phyloP scores from a whole-genome alignment of 805 yeast species.

The Hanseniaspora mollemarum region DNA sequence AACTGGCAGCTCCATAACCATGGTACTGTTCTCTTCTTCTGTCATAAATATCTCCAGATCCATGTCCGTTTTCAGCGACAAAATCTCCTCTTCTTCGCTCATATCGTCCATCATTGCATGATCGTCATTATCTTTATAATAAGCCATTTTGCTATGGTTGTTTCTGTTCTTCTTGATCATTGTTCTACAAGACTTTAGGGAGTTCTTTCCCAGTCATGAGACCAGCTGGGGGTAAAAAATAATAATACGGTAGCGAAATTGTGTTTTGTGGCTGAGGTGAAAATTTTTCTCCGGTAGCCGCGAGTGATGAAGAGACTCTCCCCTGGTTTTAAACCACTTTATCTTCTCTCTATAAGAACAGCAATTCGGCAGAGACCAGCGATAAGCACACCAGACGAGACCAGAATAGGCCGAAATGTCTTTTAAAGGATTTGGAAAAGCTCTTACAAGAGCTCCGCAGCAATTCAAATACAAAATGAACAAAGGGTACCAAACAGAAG shows the following conservation, averaged over 20 bases:
- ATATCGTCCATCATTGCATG: background rate
- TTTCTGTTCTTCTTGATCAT: too few relatives aligned
- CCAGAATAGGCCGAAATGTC: slow-evolving; percentile 42
- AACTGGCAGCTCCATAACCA: background rate
- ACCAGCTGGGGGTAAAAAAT: too few relatives aligned
- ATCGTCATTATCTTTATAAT: slow-evolving; percentile 8
- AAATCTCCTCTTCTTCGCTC: slow-evolving; percentile 1
- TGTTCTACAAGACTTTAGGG: too few relatives aligned
- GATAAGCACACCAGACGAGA: background rate
- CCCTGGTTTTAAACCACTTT: too few relatives aligned
- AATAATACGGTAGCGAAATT: too few relatives aligned
- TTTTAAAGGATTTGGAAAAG: slow-evolving; percentile 76
- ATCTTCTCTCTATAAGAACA: too few relatives aligned
- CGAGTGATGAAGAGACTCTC: too few relatives aligned
- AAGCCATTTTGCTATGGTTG: background rate
- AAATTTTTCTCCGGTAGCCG: too few relatives aligned
- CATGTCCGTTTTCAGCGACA: slow-evolving; percentile 7
- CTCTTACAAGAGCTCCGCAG: slow-evolving; percentile 82
- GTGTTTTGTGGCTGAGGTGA: too few relatives aligned
- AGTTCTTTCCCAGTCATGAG: too few relatives aligned
- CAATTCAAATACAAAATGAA: slow-evolving; percentile 78
- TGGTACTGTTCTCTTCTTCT: background rate
- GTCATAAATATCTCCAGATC: slow-evolving; percentile 10
- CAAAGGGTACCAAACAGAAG: slow-evolving; percentile 69
- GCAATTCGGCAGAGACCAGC: too few relatives aligned